Conservation (phyloP, 352 stramenopile species). For the Phytophthora pini region DNA sequence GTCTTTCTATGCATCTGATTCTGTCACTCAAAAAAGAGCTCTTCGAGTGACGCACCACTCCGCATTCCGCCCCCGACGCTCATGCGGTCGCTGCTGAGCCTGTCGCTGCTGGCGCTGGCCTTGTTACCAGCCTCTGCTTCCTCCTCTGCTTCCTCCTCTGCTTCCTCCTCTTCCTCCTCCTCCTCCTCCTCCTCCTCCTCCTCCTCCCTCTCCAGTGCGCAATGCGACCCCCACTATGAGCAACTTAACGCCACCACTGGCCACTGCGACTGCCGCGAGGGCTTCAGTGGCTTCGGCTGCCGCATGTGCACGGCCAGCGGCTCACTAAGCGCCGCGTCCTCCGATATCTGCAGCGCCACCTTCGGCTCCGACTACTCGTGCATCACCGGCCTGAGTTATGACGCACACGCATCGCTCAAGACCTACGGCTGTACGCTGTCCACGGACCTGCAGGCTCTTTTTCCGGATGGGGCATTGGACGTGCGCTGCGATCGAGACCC, state of each 20-base stretch:
- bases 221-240: conserved; percentile 71
- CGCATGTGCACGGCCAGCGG: conserved; percentile 55
- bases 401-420: conserved; percentile 53
- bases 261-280: conserved; percentile 59
- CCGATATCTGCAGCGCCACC: conserved; percentile 38
- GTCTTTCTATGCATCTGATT: conserved; percentile 1
- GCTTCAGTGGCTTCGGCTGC: conserved; percentile 71
- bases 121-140: background rate
- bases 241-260: conserved; percentile 55
- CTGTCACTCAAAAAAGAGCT: background rate
- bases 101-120: conserved; percentile 3
- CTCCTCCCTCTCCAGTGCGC: conserved; percentile 1
- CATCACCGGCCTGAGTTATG: conserved; percentile 57
- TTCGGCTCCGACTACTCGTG: conserved; percentile 54
- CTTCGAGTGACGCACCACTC: background rate
- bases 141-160: background rate
- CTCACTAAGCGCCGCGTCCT: background rate
- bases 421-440: conserved; percentile 75
- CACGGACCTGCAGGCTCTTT: conserved; percentile 60
- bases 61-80: conserved; percentile 3
- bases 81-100: conserved; percentile 3
- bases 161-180: too few species aligned
- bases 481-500: conserved; percentile 63
- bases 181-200: conserved; percentile 1
- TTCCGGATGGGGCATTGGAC: conserved; percentile 69